Evolutionary conservation across 1,284 basidiomycete species (phyloP).

Genomic region (Wallemia hederae): DNA sequence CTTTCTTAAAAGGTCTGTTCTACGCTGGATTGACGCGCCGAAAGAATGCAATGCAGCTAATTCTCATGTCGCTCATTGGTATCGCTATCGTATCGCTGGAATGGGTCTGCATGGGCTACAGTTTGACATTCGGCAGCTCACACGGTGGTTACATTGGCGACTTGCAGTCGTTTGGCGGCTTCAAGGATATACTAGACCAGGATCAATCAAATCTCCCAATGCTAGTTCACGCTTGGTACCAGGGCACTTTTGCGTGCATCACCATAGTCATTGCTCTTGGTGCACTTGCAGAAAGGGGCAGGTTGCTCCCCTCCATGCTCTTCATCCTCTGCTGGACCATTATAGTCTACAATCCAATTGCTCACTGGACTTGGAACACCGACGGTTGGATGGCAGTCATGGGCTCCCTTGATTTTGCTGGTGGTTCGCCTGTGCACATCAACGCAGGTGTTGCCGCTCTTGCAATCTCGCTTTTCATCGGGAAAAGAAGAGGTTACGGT

Average conservation of each 20-base stretch:
- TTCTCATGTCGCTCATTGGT: slow-evolving; percentile 51
- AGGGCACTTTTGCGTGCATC: slow-evolving; percentile 20
- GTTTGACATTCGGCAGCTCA: slow-evolving; percentile 20
- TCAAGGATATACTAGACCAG: slow-evolving; percentile 44
- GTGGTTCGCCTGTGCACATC: slow-evolving; percentile 83
- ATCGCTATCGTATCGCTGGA: slow-evolving; percentile 45
- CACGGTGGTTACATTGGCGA: slow-evolving; percentile 21
- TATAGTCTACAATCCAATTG: slow-evolving; percentile 13
- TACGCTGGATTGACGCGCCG: slow-evolving; percentile 53
- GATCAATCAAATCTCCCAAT: background rate
- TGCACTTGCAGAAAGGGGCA: slow-evolving; percentile 69
- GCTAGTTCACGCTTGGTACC: slow-evolving; percentile 8
- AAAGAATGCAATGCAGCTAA: slow-evolving; percentile 80
- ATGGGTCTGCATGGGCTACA: slow-evolving; percentile 14
- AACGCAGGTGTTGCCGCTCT: slow-evolving; percentile 68
- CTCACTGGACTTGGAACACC: slow-evolving; percentile 80
- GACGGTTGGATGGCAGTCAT: slow-evolving; percentile 54
- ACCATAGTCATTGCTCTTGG: slow-evolving; percentile 46
- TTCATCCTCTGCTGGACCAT: slow-evolving; percentile 83
- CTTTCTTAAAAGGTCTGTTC: too few relatives aligned
- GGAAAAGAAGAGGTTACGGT: slow-evolving; percentile 63
- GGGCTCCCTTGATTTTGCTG: slow-evolving; percentile 76
- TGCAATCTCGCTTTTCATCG: slow-evolving; percentile 74
- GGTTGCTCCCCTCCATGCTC: slow-evolving; percentile 56
- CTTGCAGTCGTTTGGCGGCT: slow-evolving; percentile 36